phyloP scores from a whole-genome alignment of 2,329 filamentous ascomycete genomes.

The Chrysoporthe cubensis region DNA sequence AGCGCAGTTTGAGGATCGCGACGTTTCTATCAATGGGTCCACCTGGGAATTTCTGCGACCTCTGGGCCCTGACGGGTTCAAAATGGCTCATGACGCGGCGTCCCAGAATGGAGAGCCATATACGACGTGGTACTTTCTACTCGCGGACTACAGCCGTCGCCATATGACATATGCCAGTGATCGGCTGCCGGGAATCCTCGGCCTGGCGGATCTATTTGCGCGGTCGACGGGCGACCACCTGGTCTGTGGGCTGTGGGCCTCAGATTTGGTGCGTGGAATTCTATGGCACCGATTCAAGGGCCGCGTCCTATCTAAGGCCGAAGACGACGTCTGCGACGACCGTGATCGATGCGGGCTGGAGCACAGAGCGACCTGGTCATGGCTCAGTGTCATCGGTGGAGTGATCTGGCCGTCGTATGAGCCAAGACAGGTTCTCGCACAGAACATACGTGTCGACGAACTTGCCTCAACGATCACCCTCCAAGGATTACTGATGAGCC shows the following conservation, averaged over 20 bases:
- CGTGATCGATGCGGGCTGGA: background rate
- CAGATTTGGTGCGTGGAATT: background rate
- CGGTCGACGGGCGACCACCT: background rate
- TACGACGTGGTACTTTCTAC: background rate
- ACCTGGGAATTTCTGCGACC: background rate
- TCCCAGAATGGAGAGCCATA: background rate
- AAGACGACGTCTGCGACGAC: background rate
- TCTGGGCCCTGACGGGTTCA: background rate
- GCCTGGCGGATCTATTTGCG: background rate
- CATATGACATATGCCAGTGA: background rate
- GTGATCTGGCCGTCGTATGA: background rate
- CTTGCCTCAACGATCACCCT: background rate
- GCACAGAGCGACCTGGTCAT: background rate
- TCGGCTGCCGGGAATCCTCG: background rate
- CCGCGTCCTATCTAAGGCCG: background rate
- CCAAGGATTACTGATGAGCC: background rate
- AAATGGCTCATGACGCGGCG: background rate
- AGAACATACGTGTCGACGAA: background rate
- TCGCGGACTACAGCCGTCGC: slow-evolving; percentile 4
- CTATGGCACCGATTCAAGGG: background rate
- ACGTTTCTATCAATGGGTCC: background rate
- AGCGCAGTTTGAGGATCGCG: background rate
- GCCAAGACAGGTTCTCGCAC: background rate
- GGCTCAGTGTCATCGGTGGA: background rate
- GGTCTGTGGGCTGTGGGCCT: slow-evolving; percentile 3